phyloP scores from a whole-genome alignment of 495 filamentous ascomycete genomes.

The Parathielavia appendiculata region DNA sequence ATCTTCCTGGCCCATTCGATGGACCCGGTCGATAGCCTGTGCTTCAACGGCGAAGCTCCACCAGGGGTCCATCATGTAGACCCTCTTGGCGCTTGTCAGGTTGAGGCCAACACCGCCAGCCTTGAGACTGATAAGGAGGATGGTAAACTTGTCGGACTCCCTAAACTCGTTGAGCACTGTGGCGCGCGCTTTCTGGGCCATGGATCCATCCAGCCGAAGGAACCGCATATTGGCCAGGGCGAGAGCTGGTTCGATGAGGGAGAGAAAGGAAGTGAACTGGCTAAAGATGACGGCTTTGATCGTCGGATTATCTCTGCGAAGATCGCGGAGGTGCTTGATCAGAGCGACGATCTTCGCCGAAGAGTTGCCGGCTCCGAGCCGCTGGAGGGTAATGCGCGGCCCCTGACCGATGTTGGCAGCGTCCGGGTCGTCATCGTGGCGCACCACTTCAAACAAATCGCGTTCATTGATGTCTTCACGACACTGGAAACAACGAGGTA shows the following conservation, averaged over 20 bases:
- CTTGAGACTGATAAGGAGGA: conserved; percentile 78
- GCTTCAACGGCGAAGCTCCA: conserved; percentile 97
- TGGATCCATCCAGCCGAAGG: conserved; percentile 85
- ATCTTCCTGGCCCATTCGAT: conserved; percentile 90
- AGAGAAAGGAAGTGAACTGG: conserved; percentile 95
- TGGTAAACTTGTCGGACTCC: conserved; percentile 44
- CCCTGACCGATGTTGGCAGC: conserved; percentile 36
- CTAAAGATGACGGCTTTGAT: conserved; percentile 93
- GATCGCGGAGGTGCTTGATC: conserved; percentile 62
- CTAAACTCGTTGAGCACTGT: conserved; percentile 68
- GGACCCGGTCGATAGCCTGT: conserved; percentile 97
- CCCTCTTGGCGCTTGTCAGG: conserved; percentile 76
- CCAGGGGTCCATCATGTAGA: conserved; percentile 99
- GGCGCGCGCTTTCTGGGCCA: conserved; percentile 77
- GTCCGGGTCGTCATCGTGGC: conserved; percentile 43
- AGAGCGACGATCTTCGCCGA: conserved; percentile 84
- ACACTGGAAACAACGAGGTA: conserved; percentile 83
- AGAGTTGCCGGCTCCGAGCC: conserved; percentile 64
- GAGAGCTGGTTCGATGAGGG: conserved; percentile 79
- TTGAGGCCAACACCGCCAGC: conserved; percentile 95
- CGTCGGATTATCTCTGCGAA: conserved; percentile 54
- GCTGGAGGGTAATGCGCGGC: conserved; percentile 72
- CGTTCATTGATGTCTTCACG: conserved; percentile 73
- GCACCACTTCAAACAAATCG: conserved; percentile 86
- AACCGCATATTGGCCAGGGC: conserved; percentile 63